Evolutionary conservation across 257 asterid genomes (phyloP), one percentile per base, ranked within the genome.

Genomic region (Solanum neorickii): DNA sequence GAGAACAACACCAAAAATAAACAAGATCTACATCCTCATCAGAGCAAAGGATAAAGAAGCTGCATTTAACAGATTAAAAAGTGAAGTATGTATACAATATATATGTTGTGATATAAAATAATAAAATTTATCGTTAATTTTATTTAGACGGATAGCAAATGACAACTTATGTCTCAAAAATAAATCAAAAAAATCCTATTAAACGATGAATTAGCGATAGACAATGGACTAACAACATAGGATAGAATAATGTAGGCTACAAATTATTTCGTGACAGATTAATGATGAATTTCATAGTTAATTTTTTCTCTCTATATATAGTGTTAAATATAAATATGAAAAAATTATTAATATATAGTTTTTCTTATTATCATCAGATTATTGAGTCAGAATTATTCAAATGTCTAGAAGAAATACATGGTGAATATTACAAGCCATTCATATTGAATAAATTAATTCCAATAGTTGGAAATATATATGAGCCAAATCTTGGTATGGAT

Each of bases 401-500:
- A 77, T 39, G 88, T 31, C 73, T 93, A 37, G 86, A 90, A 52
- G 89, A 89, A 74, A 86, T 86, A 27, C 86, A 86, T 80, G 95
- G 95, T 25, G 70, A 83, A 56, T 85, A 35, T 0, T 91, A 86
- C 59, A 84, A 89, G 82, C 73, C 82, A 46, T 93, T 90, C 72
- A 89, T 88, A 78, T 21, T 46, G 62, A 88, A 85, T 9, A 93
- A 91, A 86, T 27, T 93, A 80, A 86, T 93, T 37, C 91, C 93
- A 10, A 68, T 93, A 25, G 89, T 88, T 31, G 95, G 95, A 10
- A 89, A 93, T 83, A 89, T 92, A 16, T 86, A 90, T 27, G 92
- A 90, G 83, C 87, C 92, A 29, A 93, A 93, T n/a, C 87, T 93
- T 21, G 95, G 95, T 66, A 87, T 93, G 90, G 93, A 93, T 42